Base-by-base conservation (phyloP, 768 basidiomycete genomes). In the Tephrocybe sp. region DNA sequence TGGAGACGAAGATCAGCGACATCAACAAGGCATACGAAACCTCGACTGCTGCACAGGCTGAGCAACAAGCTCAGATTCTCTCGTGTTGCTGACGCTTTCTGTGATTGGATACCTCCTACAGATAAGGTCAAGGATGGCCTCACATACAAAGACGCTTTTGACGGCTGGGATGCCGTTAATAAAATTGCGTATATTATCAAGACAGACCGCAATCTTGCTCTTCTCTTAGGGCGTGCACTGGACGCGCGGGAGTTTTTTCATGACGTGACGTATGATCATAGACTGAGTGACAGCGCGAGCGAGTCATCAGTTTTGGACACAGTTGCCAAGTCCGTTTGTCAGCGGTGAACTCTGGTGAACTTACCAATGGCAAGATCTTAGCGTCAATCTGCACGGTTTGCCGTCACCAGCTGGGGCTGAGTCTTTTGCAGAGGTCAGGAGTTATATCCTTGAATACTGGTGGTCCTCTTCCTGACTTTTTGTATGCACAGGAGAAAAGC, bases 211-310 rank as follows among this genome's bases (percentile, higher is more conserved):
- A 98, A 97, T 67, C 78, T 99, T 22, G 97, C 97, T 10, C 72
- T 98, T 38, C 76, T 99, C 2, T 79, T 98, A n/a, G 97, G 97
- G 4, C 81, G 97, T 33, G 94, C 97, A 2, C 74, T 99, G 45
- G 97, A 98, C 61, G 88, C 94, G 8, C 97, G 98, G 67, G 98
- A 98, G 70, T 98, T 93, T 71, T 98, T 99, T 64, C 97, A 99
- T 62, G 97, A 98, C 61, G 97, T 99, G 57, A 97, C 97, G 8
- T 99, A 98, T 63, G 95, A 97, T 61, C 97, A 99, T 65, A 86
- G 95, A 12, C 65, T 99, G 49, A 75, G 97, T 42, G 97, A 98
- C 68, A 92, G 84, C 60, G 72, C 84, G 0, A 77, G 78, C 53
- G 97, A 99, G 68, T 69, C 98, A 97, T 68, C 94, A 95, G 63